Evolutionary conservation across 1,139 yeast species (phyloP).

Genomic region (Kodamaea arcana): DNA sequence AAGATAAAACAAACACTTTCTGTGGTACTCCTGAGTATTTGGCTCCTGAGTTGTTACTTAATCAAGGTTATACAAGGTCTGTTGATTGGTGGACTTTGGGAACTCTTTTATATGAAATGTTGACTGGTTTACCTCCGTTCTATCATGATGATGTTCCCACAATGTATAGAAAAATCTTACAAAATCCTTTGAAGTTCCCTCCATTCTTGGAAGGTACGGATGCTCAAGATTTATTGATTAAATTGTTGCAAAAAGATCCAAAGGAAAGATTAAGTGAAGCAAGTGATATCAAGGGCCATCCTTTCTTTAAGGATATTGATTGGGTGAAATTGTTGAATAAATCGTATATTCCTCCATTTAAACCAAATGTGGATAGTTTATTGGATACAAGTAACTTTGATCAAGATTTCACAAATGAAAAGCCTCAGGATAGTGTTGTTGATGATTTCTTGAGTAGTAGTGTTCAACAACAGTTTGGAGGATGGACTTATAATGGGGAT

Average conservation of each 20-base stretch:
- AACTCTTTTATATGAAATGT: constrained; percentile 88
- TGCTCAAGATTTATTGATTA: constrained; percentile 77
- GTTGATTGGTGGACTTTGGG: constrained; percentile 99
- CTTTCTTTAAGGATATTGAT: constrained; percentile 86
- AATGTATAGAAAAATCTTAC: constrained; percentile 90
- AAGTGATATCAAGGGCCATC: constrained; percentile 75
- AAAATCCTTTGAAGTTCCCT: constrained; percentile 87
- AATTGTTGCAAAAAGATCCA: constrained; percentile 84
- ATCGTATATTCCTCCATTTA: constrained; percentile 92
- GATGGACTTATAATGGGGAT: constrained; percentile 93
- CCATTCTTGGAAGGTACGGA: constrained; percentile 76
- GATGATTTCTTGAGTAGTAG: constrained; percentile 85
- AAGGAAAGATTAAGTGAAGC: constrained; percentile 78
- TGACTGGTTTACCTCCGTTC: constrained; percentile 85
- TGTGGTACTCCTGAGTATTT: constrained; percentile 97
- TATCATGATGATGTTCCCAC: constrained; percentile 91
- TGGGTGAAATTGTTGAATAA: constrained; percentile 83
- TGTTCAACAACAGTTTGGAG: constrained; percentile 95
- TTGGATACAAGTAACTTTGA: constrained; percentile 92
- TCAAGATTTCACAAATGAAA: constrained; percentile 86
- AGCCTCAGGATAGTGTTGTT: constrained; percentile 93
- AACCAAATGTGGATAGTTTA: constrained; percentile 84
- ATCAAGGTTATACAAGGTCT: constrained; percentile 90
- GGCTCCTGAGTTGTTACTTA: constrained; percentile 89
- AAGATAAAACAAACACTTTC: constrained; percentile 87